phyloP scores from a whole-genome alignment of 345 rosid species.

The Citrus reticulata region DNA sequence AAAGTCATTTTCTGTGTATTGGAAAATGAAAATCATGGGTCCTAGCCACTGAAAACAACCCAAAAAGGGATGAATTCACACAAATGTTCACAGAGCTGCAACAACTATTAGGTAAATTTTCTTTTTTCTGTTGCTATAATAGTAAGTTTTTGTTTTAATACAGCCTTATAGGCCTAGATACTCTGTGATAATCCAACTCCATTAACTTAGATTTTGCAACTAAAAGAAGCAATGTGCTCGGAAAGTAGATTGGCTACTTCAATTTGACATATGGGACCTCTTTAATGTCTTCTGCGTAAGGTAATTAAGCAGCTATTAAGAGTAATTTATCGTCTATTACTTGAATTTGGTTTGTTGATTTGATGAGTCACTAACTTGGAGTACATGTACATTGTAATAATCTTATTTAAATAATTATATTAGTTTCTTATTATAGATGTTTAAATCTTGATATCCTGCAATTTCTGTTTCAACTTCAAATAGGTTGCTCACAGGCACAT shows the following conservation, averaged over 20 bases:
- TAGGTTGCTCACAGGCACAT: background rate
- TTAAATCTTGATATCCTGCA: background rate
- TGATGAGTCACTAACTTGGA: background rate
- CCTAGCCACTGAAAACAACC: background rate
- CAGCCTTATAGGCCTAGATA: background rate
- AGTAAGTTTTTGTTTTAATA: background rate
- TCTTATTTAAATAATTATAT: background rate
- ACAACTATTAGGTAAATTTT: background rate
- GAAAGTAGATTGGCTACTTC: background rate
- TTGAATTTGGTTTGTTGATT: background rate
- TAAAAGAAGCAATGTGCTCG: background rate
- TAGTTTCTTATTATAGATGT: background rate
- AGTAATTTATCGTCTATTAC: background rate
- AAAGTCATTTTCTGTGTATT: conserved; percentile 1
- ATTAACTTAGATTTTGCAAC: background rate
- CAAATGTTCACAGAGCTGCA: background rate
- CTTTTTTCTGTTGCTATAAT: background rate
- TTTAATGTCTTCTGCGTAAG: background rate
- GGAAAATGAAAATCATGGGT: background rate
- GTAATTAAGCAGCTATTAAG: background rate
- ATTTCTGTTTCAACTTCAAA: background rate
- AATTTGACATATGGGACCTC: background rate
- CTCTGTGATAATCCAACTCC: background rate
- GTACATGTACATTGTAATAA: background rate
- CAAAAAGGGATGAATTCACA: background rate